Base-by-base conservation (phyloP, 2,329 filamentous ascomycete genomes). In the Remersonia thermophila region DNA sequence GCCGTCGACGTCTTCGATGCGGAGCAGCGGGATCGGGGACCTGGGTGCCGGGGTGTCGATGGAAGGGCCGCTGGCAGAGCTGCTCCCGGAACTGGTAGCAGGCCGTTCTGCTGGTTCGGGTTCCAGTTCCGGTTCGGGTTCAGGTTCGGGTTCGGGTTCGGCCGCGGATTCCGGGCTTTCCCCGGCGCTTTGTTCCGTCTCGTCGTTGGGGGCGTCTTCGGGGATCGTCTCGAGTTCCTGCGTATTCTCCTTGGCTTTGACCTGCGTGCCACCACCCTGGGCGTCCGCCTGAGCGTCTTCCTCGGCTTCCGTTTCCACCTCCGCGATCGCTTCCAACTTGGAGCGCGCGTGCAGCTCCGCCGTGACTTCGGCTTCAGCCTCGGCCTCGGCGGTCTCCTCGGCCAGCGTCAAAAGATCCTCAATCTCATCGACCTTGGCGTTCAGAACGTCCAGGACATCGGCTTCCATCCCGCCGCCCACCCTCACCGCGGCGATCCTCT, bases 381-480 rank as follows among this genome's bases (percentile, higher is more conserved):
- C 23, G 6, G 14, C 7, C 14, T 30, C 34, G n/a, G 35, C 33
- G 16, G 35, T 30, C 18, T 46, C 38, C 32, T 41, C 44, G 1
- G 40, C 42, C 30, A 43, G 26, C 35, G 27, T 9, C 17, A 59
- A 36, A 2, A 55, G 39, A 4, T 45, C 51, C 44, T 66, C 62
- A 55, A 66, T 60, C 39, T 63, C 61, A 41, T 63, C 58, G 10
- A 66, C 57, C 42, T 57, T 61, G 23, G 52, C 50, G 36, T 65
- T 60, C 26, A 66, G 51, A 27, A 51, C 45, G 33, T 54, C 52
- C 26, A 66, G 43, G 35, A 48, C 54, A 7, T 51, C 50, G 14
- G 48, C 50, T 11, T 51, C 36, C 29, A 55, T 30, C 35, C 47
- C 32, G 12, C 48, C 42, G 26, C 46, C 42, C 10, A 51, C 46